phyloP scores from a whole-genome alignment of 2,329 filamentous ascomycete species.

The Neonectria coccinea region DNA sequence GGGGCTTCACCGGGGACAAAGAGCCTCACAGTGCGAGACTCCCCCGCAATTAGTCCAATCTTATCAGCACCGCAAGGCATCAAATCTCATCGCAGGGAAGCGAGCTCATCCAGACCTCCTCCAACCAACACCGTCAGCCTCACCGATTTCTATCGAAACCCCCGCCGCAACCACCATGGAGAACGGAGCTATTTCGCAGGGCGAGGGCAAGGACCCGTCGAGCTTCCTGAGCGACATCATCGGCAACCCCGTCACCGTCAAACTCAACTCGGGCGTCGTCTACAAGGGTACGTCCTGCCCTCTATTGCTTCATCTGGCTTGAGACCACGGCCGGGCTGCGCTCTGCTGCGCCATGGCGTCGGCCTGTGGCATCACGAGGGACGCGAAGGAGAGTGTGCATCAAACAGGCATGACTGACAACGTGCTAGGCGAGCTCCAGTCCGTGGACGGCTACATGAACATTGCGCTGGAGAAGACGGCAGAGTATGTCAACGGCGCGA shows the following conservation, averaged over 20 bases:
- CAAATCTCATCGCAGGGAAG: slow-evolving; percentile 29
- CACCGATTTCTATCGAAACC: slow-evolving; percentile 20
- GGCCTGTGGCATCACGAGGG: background rate
- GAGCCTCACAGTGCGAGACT: slow-evolving; percentile 41
- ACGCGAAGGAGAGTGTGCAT: background rate
- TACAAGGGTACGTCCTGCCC: slow-evolving; percentile 79
- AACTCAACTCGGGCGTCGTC: slow-evolving; percentile 97
- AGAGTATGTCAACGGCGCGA: slow-evolving; percentile 87
- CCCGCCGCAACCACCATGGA: slow-evolving; percentile 68
- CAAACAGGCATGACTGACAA: slow-evolving; percentile 18
- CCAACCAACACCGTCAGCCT: slow-evolving; percentile 26
- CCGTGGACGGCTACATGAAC: slow-evolving; percentile 99
- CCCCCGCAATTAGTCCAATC: slow-evolving; percentile 27
- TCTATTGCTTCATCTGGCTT: background rate
- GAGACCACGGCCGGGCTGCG: background rate
- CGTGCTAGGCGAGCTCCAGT: slow-evolving; percentile 87
- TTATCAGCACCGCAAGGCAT: slow-evolving; percentile 40
- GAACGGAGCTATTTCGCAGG: slow-evolving; percentile 72
- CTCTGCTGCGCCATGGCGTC: background rate
- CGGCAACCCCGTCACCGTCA: slow-evolving; percentile 92
- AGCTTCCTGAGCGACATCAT: slow-evolving; percentile 95
- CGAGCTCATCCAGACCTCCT: slow-evolving; percentile 25
- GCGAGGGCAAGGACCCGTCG: slow-evolving; percentile 90
- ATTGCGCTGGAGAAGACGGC: slow-evolving; percentile 96
- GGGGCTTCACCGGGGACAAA: slow-evolving; percentile 22